Evolutionary conservation across 129 eudicot species (phyloP), one percentile per base, ranked within the genome.

Genomic region (Lactuca sativa): DNA sequence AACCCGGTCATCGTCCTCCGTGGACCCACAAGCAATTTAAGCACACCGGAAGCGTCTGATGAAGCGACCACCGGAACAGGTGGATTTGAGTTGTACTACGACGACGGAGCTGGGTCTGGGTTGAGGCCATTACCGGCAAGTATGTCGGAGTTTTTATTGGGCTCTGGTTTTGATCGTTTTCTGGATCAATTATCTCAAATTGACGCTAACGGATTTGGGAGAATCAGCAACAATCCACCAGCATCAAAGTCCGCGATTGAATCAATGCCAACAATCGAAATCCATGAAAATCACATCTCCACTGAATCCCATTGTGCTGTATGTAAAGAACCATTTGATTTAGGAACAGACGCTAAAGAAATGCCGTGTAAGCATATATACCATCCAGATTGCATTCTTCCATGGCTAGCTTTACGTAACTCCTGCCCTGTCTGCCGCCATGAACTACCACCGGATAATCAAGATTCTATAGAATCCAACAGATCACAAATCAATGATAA

Each of bases 341-440:
- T 92, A 32, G 90, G 89, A 14, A 33, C 61, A 0, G 86, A 86
- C 69, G 97, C 85, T 25, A 68, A 80, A 7, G 91, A 92, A 62
- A 88, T 92, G 97, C 97, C 96, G 9, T 92, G 97, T 74, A 82
- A 88, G 77, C 97, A 92, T 77, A 54, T 92, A 9, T 92, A 92
- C 66, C 97, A 92, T 75, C 70, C 74, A 1, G 96, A 92, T 30
- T 92, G 97, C 69, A 92, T 92, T 21, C 75, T 92, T 2, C 97
- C 97, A 0, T 92, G 97, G 97, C 81, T 92, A 16, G 75, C 85
- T 0, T 37, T 92, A 31, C 84, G 90, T 4, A 92, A 92, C 68
- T 92, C 97, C 0, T 92, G 97, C 67, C 97, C 97, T 0, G 96
- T 92, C 36, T 92, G 97, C 71, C 81, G 97, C 17, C 95, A 88